These are phyloP conservation scores for Trichoderma aggressivum DNA, from an alignment of 2,329 filamentous ascomycete genomes.

Conservation along the genomic window DNA sequence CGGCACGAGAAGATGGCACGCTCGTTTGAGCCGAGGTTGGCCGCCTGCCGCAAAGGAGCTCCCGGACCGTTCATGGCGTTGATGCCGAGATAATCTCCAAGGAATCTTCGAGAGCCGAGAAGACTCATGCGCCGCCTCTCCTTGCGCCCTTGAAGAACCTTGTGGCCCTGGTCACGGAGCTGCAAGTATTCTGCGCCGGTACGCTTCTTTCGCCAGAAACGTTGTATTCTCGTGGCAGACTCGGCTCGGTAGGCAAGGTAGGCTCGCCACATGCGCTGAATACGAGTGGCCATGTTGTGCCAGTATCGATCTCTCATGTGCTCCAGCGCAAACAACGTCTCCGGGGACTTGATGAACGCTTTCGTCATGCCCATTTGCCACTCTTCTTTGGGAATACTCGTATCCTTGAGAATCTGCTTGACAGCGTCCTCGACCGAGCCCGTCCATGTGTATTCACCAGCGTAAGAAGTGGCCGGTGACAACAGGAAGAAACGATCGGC, in stretches of 20 bases:
- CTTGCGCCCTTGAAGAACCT: slow-evolving; percentile 77
- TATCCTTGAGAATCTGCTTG: slow-evolving; percentile 91
- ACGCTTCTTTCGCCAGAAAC: slow-evolving; percentile 92
- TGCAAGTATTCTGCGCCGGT: slow-evolving; percentile 86
- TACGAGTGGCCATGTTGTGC: slow-evolving; percentile 99
- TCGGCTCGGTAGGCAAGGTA: slow-evolving; percentile 91
- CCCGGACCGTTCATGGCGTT: slow-evolving; percentile 77
- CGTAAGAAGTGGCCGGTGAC: slow-evolving; percentile 91
- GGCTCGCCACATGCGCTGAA: slow-evolving; percentile 95
- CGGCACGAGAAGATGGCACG: slow-evolving; percentile 84
- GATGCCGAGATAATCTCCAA: slow-evolving; percentile 92
- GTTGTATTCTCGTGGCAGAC: slow-evolving; percentile 88
- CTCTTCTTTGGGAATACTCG: slow-evolving; percentile 89
- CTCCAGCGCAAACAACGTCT: slow-evolving; percentile 93
- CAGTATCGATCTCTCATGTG: slow-evolving; percentile 98
- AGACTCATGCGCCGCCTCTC: slow-evolving; percentile 89
- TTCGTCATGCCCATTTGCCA: slow-evolving; percentile 97
- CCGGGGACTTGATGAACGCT: slow-evolving; percentile 96
- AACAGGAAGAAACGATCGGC: slow-evolving; percentile 95
- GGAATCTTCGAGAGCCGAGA: slow-evolving; percentile 83
- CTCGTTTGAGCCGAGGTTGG: slow-evolving; percentile 70
- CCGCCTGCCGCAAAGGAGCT: slow-evolving; percentile 71
- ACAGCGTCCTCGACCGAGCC: slow-evolving; percentile 84
- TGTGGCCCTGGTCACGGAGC: slow-evolving; percentile 82
- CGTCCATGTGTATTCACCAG: slow-evolving; percentile 94